These are phyloP conservation scores for Clonostachys rosea DNA, from an alignment of 2,329 filamentous ascomycete species.

Conservation along the genomic window DNA sequence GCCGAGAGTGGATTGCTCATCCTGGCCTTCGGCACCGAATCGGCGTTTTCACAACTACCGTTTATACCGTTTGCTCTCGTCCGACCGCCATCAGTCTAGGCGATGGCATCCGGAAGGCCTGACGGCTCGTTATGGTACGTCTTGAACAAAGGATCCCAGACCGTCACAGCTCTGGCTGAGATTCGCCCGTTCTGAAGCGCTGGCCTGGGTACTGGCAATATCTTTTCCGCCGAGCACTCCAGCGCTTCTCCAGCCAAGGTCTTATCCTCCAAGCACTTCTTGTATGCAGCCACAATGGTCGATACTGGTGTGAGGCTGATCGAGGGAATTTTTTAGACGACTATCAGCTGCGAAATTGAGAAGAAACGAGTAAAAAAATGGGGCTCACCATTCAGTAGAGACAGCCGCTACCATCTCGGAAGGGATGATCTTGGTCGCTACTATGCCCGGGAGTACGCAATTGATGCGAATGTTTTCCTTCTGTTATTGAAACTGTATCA, in stretches of 20 bases:
- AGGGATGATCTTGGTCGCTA: constrained; percentile 38
- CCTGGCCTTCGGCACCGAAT: no score
- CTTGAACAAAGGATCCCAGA: constrained; percentile 43
- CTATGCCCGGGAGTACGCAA: constrained; percentile 39
- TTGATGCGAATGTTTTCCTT: constrained; percentile 46
- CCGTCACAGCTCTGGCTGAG: constrained; percentile 34
- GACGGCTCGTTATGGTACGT: constrained; percentile 36
- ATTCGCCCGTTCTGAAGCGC: constrained; percentile 31
- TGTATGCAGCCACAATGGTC: constrained; percentile 39
- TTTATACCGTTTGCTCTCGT: no score
- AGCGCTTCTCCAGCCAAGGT: constrained; percentile 32
- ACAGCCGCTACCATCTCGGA: constrained; percentile 35
- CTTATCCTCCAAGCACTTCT: constrained; percentile 37
- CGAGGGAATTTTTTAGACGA: not conserved
- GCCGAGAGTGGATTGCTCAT: no score
- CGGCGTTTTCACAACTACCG: no score
- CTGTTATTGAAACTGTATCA: not conserved
- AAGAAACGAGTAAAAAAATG: not conserved
- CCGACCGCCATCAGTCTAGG: constrained; percentile 4
- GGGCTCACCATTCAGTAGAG: constrained; percentile 16
- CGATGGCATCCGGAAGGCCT: constrained; percentile 28
- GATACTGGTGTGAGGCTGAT: constrained; percentile 29
- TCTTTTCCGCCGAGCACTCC: constrained; percentile 35
- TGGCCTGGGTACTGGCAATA: constrained; percentile 10
- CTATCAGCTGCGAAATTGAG: not conserved